Evolutionary conservation across 345 rosid genomes (phyloP).

Genomic region (Dipteronia dyeriana): DNA sequence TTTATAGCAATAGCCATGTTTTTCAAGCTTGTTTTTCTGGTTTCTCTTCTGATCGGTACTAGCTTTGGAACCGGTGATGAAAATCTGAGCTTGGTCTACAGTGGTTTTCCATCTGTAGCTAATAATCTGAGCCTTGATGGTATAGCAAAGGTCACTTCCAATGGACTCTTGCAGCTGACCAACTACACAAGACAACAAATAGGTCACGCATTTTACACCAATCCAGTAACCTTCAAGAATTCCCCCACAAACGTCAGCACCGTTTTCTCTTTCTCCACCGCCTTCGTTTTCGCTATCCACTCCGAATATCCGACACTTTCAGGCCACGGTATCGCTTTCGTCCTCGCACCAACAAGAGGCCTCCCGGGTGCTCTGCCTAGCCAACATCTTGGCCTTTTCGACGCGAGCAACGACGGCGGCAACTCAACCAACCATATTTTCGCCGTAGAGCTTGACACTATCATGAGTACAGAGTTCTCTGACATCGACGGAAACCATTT

Average conservation of each 20-base stretch:
- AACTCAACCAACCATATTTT: conserved; percentile 45
- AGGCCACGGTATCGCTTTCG: conserved; percentile 60
- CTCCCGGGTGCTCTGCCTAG: conserved; percentile 38
- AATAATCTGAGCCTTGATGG: conserved; percentile 45
- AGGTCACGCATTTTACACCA: conserved; percentile 55
- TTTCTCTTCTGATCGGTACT: conserved; percentile 1
- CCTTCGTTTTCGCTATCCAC: conserved; percentile 60
- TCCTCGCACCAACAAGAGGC: conserved; percentile 47
- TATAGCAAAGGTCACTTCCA: conserved; percentile 25
- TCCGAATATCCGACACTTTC: conserved; percentile 28
- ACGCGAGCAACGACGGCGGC: conserved; percentile 39
- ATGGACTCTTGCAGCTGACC: conserved; percentile 49
- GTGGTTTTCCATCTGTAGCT: conserved; percentile 35
- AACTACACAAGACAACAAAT: conserved; percentile 29
- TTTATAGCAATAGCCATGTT: conserved; percentile 17
- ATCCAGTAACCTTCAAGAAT: conserved; percentile 38
- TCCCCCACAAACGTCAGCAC: conserved; percentile 32
- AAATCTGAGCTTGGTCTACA: conserved; percentile 29
- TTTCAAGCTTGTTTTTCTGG: conserved; percentile 11
- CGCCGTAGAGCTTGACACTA: conserved; percentile 58
- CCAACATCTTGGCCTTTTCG: conserved; percentile 53
- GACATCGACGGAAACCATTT: conserved; percentile 60
- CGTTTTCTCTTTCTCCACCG: conserved; percentile 48
- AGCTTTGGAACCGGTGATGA: conserved; percentile 2
- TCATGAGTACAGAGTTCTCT: conserved; percentile 34